phyloP scores from a whole-genome alignment of 2,329 filamentous ascomycete genomes.

The Paecilomyces variotii region DNA sequence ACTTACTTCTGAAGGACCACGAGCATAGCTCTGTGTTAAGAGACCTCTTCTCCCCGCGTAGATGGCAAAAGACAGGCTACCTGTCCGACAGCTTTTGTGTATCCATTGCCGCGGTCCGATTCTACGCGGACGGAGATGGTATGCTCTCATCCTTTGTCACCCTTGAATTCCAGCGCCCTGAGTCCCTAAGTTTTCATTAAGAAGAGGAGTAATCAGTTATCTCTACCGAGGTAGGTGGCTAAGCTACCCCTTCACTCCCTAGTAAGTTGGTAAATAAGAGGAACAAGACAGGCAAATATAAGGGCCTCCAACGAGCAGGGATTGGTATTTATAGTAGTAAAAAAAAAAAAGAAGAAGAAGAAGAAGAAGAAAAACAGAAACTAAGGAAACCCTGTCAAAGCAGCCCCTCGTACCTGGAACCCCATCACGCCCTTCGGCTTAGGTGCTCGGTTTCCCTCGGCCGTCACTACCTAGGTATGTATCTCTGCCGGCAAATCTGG shows the following conservation, averaged over 20 bases:
- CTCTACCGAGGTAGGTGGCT: neutral
- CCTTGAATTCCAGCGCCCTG: neutral
- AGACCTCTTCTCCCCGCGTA: constrained; percentile 10
- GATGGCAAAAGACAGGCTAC: neutral
- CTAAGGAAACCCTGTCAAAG: neutral
- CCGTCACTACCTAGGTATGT: too few species aligned
- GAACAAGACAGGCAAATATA: neutral
- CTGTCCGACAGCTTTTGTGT: neutral
- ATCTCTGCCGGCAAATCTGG: neutral
- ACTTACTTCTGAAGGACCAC: constrained; percentile 22
- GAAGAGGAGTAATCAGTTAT: neutral
- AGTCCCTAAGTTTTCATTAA: neutral
- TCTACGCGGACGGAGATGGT: neutral
- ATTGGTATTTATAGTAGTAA: neutral
- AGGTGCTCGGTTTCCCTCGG: neutral
- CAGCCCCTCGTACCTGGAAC: neutral
- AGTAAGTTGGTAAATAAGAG: neutral
- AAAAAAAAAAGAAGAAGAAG: neutral
- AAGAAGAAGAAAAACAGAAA: too few species aligned
- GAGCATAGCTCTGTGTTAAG: constrained; percentile 21
- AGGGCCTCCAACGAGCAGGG: neutral
- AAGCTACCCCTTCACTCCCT: neutral
- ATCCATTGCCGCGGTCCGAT: constrained; percentile 1
- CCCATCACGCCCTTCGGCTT: neutral
- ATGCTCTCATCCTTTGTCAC: neutral